phyloP scores from a whole-genome alignment of 495 filamentous ascomycete species.

The Tuber brumale region DNA sequence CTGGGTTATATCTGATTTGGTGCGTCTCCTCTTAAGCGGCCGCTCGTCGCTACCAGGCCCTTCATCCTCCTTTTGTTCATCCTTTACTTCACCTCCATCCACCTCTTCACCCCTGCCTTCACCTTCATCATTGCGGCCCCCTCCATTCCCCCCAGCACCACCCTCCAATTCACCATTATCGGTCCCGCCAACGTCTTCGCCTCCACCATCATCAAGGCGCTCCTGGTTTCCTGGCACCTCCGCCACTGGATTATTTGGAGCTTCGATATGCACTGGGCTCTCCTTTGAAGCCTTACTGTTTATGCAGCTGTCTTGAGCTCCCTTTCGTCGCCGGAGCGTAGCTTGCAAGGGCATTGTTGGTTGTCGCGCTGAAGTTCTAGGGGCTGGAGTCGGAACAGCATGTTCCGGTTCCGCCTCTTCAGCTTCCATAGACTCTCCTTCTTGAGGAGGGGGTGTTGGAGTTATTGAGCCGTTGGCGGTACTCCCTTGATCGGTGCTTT shows the following conservation, averaged over 20 bases:
- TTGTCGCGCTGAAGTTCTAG: conserved; percentile 34
- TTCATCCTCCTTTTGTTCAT: conserved; percentile 17
- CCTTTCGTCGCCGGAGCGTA: conserved; percentile 33
- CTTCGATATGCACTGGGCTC: conserved; percentile 19
- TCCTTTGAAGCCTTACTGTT: conserved; percentile 31
- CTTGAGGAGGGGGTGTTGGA: conserved; percentile 32
- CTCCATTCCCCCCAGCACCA: not conserved
- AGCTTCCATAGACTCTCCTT: conserved; percentile 27
- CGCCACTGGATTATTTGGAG: conserved; percentile 27
- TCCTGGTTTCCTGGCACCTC: conserved; percentile 14
- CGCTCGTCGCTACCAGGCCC: not conserved
- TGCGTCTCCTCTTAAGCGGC: not conserved
- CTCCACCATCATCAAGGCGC: conserved; percentile 9
- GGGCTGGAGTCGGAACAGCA: conserved; percentile 25
- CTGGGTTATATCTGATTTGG: not conserved
- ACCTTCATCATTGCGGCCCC: not conserved
- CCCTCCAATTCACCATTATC: not conserved
- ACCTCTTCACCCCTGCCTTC: conserved; percentile 15
- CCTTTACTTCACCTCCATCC: conserved; percentile 25
- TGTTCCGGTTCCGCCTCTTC: conserved; percentile 20
- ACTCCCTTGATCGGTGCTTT: conserved; percentile 22
- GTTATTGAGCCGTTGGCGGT: conserved; percentile 28
- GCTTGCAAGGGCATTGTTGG: conserved; percentile 36
- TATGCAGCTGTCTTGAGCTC: conserved; percentile 26
- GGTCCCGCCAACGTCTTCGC: not conserved